These are phyloP conservation scores for Pythium angustatum DNA, from an alignment of 352 stramenopile species.

Conservation along the genomic window DNA sequence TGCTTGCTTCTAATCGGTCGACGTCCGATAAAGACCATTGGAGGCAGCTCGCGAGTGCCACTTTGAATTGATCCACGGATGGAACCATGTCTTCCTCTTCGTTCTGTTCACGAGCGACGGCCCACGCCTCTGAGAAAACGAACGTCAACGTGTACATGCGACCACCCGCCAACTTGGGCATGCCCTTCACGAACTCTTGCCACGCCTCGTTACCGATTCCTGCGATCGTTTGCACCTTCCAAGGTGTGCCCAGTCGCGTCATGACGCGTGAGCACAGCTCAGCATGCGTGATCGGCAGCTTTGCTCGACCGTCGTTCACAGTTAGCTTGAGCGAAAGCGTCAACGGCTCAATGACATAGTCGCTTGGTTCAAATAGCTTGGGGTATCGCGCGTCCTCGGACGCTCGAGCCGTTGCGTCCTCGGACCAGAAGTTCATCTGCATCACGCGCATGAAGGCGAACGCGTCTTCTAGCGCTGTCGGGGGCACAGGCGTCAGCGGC, in stretches of 20 bases:
- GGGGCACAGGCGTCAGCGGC: slow-evolving; percentile 46
- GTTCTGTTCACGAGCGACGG: slow-evolving; percentile 64
- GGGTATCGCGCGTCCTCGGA: slow-evolving; percentile 24
- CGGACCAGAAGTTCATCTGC: slow-evolving; percentile 61
- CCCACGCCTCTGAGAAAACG: slow-evolving; percentile 85
- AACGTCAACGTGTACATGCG: slow-evolving; percentile 84
- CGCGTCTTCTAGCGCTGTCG: slow-evolving; percentile 45
- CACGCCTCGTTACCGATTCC: slow-evolving; percentile 68
- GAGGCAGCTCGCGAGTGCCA: slow-evolving; percentile 71
- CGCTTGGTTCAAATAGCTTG: slow-evolving; percentile 43
- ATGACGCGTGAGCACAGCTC: slow-evolving; percentile 74
- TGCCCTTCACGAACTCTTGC: slow-evolving; percentile 65
- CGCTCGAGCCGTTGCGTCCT: slow-evolving; percentile 13
- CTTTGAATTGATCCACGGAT: slow-evolving; percentile 70
- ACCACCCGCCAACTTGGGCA: slow-evolving; percentile 70
- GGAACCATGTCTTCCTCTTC: slow-evolving; percentile 81
- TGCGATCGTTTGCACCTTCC: slow-evolving; percentile 78
- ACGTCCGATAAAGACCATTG: slow-evolving; percentile 71
- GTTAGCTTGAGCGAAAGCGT: slow-evolving; percentile 81
- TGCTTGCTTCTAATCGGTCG: slow-evolving; percentile 53
- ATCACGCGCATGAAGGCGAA: slow-evolving; percentile 68
- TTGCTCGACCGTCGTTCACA: slow-evolving; percentile 78
- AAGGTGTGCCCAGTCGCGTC: slow-evolving; percentile 68
- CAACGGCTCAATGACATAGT: slow-evolving; percentile 76
- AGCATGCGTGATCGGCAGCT: slow-evolving; percentile 76